phyloP scores from a whole-genome alignment of 2,329 filamentous ascomycete genomes.

The Pseudovirgaria hyperparasitica region DNA sequence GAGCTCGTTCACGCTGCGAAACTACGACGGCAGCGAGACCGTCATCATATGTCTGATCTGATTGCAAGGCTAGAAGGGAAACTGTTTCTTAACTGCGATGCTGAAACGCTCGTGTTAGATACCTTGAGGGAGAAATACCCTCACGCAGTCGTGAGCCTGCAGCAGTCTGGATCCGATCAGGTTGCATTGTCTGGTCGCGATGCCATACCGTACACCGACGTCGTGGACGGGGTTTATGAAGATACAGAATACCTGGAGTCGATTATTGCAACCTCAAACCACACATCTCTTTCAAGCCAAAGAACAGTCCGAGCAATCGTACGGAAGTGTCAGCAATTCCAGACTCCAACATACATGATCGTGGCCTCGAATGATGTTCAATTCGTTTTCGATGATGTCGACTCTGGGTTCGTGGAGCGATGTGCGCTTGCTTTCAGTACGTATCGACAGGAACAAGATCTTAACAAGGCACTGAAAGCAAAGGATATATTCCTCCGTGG shows the following conservation, averaged over 20 bases:
- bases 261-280: slow-evolving; percentile 24
- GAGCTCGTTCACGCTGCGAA: slow-evolving; percentile 29
- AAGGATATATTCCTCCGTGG: slow-evolving; percentile 34
- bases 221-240: slow-evolving; percentile 33
- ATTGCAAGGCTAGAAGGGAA: slow-evolving; percentile 15
- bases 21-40: slow-evolving; percentile 26
- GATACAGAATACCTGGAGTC: slow-evolving; percentile 28
- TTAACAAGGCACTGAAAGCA: slow-evolving; percentile 29
- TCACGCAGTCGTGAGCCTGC: slow-evolving; percentile 15
- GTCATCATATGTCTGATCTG: slow-evolving; percentile 25
- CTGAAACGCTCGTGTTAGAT: slow-evolving; percentile 14
- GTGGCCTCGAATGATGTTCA: slow-evolving; percentile 30
- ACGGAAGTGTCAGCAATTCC: slow-evolving; percentile 21
- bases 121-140: slow-evolving; percentile 24
- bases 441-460: slow-evolving; percentile 24
- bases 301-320: slow-evolving; percentile 26
- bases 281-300: slow-evolving; percentile 13
- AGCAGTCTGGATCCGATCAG: slow-evolving; percentile 10
- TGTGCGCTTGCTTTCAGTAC: slow-evolving; percentile 27
- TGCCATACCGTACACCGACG: slow-evolving; percentile 13
- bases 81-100: slow-evolving; percentile 8
- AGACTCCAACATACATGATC: slow-evolving; percentile 21
- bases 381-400: slow-evolving; percentile 34
- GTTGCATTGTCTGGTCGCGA: slow-evolving; percentile 16
- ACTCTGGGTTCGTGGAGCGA: slow-evolving; percentile 32